phyloP scores from a whole-genome alignment of 306 rosid species.

The Vachellia pachyceras region DNA sequence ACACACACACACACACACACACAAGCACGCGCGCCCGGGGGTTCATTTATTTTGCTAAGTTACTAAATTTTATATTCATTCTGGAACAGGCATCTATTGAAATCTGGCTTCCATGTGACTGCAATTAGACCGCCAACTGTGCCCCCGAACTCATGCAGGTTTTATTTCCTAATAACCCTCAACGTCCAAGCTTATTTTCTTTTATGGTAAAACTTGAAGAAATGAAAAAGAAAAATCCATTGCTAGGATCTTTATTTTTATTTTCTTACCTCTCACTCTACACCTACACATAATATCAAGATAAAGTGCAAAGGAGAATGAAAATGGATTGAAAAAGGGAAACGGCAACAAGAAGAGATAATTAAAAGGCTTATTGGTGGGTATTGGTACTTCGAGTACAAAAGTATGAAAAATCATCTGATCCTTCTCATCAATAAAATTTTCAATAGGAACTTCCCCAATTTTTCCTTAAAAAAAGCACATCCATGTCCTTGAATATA shows the following conservation, averaged over 20 bases:
- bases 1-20: not conserved
- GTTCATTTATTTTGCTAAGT: not conserved
- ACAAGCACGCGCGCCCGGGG: no score
- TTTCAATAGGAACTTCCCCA: no score
- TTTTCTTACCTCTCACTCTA: not conserved
- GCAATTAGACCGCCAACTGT: conserved; percentile 98
- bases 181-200: not conserved
- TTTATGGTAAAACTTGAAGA: not conserved
- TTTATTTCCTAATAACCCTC: conserved; percentile 17
- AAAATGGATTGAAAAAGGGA: not conserved
- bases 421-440: no score
- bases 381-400: no score
- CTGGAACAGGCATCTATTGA: conserved; percentile 71
- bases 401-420: no score
- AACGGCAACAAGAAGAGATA: no score
- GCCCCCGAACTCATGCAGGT: conserved; percentile 99
- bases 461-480: no score
- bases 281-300: not conserved
- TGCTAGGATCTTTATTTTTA: not conserved
- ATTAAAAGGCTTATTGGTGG: no score
- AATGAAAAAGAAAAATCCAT: not conserved
- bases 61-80: conserved; percentile 35
- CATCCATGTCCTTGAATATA: not conserved
- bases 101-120: conserved; percentile 92
- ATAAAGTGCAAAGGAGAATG: not conserved